Evolutionary conservation across 345 rosid species (phyloP), one percentile per base, ranked within the genome.

Genomic region (Eucalyptus guilfoylei): DNA sequence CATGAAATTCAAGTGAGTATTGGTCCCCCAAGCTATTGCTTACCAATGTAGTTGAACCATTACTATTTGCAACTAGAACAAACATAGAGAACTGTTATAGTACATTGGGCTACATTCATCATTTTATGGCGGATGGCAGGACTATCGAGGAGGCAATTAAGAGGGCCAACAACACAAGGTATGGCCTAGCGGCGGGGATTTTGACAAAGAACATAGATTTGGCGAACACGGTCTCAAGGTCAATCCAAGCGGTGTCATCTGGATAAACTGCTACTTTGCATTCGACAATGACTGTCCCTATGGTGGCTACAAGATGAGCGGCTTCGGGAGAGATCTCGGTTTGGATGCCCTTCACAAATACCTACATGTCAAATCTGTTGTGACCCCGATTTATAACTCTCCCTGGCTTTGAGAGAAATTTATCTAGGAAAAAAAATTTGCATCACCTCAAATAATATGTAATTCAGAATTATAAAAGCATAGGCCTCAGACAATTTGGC

Each of bases 111-210:
- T 5, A 6, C 40, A 32, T 55, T 44, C 42, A 30, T 48, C 58
- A 17, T 49, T 86, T 21, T 11, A 40, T 19, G 87, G 30, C 13
- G 21, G 7, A 86, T 90, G 89, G 76, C 91, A 97, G 99, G 93
- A 96, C 96, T 1, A 47, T 94, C 5, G 96, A 94, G 5, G 99
- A 97, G 87, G 98, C 89, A 11, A 96, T 95, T 21, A 89, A 90
- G 91, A 88, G 86, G 2, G 99, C 98, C n/a, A 97, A 96, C 91
- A 88, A 90, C 19, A 95, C 98, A 4, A 92, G 81, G 42, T 97
- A 95, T 24, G 99, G 99, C 5, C 90, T 97, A 4, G 99, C 98
- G 54, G 98, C 98, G 6, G 99, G 98, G 7, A 90, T 97, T 23
- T 60, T 95, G 80, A 97, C 97, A 44, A 92, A 95, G 88, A 88